Base-by-base conservation (phyloP, 345 rosid genomes). In the Pistacia atlantica region DNA sequence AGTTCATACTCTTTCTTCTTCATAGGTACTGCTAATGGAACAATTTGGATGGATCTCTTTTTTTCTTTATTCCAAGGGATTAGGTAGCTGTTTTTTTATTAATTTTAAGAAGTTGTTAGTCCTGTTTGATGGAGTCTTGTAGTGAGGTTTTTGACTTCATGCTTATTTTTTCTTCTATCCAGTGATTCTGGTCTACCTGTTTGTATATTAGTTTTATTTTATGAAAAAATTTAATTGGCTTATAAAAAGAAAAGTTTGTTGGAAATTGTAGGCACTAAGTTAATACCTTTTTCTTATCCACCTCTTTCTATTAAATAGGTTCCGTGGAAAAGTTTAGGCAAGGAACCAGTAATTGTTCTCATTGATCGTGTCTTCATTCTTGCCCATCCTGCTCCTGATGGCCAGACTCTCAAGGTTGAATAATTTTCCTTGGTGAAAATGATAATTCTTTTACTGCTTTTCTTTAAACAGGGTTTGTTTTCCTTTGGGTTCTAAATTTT, bases 301-400 rank as follows among this genome's bases (percentile, higher is more conserved):
- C 14, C 22, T 45, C 16, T 70, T 69, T 61, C 20, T 55, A 48
- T 4, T 11, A 85, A 73, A 71, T 73, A 95, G 99, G 99, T 96
- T 83, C 99, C 98, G 5, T 96, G 99, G 99, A 93, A 96, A 86
- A 88, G 99, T 81, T 81, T 96, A 69, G 99, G 98, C 58, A 93
- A 93, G 84, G 98, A 96, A 84, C 97, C 99, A 28, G 99, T 96
- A 18, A 88, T 96, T 82, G 97, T 93, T 86, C 89, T 92, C 71
- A 82, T 93, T 68, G 99, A 96, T 73, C 97, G 98, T 75, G 93
- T 96, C 60, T 96, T 96, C 73, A 75, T 96, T 84, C 95, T 96
- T 77, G 97, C 97, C 71, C 85, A 89, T 73, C 97, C 98, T 74
- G 91, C 88, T 74, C 82, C 89, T 57, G 87, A 91, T 88, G 89